Conservation (phyloP, 2,329 filamentous ascomycete species). For the Monosporascus sp. region DNA sequence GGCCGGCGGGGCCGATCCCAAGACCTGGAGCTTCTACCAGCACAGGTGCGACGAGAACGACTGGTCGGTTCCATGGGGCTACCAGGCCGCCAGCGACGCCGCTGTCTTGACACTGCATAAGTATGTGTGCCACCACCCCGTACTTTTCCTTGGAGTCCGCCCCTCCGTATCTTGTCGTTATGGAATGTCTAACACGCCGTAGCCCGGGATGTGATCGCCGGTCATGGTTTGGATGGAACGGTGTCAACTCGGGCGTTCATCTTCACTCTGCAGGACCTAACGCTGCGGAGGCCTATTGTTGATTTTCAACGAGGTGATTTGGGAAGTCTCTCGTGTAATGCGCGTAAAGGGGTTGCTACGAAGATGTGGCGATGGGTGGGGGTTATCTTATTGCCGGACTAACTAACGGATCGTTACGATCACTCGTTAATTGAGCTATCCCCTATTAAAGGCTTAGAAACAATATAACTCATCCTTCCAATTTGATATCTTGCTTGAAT, state of each 20-base stretch:
- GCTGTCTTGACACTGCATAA: neutral
- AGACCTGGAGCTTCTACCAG: neutral
- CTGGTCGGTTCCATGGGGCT: neutral
- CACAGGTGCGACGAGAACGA: neutral
- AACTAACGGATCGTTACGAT: too few relatives aligned
- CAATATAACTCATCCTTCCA: too few relatives aligned
- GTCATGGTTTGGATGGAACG: neutral
- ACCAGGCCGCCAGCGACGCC: neutral
- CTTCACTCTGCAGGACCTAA: neutral
- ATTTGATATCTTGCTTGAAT: too few relatives aligned
- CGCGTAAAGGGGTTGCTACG: too few relatives aligned
- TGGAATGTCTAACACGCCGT: neutral
- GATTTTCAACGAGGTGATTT: neutral
- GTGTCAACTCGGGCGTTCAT: neutral
- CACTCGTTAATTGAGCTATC: too few relatives aligned
- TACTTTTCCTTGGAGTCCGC: too few relatives aligned
- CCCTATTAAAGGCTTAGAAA: too few relatives aligned
- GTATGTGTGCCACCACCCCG: neutral
- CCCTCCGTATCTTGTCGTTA: too few relatives aligned
- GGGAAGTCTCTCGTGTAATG: neutral
- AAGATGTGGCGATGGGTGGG: too few relatives aligned
- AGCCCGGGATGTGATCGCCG: neutral
- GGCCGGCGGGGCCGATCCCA: neutral
- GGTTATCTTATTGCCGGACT: neutral
- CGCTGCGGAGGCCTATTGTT: neutral